These are phyloP conservation scores for Zasmidium cellare DNA, from an alignment of 2,329 filamentous ascomycete genomes.

Conservation along the genomic window DNA sequence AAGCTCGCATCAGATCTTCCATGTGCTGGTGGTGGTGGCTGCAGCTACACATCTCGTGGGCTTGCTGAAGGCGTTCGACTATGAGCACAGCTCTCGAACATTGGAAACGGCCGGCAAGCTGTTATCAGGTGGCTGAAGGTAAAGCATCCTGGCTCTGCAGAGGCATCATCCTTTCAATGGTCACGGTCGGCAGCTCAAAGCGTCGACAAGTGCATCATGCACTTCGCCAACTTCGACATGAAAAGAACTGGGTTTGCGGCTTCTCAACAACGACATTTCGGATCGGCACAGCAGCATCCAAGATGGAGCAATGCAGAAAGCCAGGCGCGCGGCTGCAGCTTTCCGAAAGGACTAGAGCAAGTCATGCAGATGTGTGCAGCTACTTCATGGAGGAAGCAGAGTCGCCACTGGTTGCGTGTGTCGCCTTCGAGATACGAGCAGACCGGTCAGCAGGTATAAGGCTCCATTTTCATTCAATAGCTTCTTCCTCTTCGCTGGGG, in stretches of 20 bases:
- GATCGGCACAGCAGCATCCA: background rate
- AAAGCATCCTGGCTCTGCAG: background rate
- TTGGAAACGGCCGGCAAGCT: background rate
- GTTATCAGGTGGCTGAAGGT: background rate
- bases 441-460: too few relatives aligned
- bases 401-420: too few relatives aligned
- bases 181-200: too few relatives aligned
- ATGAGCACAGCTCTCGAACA: slow-evolving; percentile 59
- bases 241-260: background rate
- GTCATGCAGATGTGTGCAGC: background rate
- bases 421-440: too few relatives aligned
- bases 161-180: background rate
- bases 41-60: slow-evolving; percentile 79
- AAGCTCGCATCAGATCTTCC: slow-evolving; percentile 94
- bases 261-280: background rate
- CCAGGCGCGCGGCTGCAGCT: background rate
- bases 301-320: background rate
- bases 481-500: too few relatives aligned
- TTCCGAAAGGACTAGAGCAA: background rate
- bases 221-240: too few relatives aligned
- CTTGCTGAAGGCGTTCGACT: slow-evolving; percentile 81
- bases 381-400: too few relatives aligned
- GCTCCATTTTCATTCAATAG: too few relatives aligned
- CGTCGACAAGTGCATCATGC: too few relatives aligned
- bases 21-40: slow-evolving; percentile 81